A percentile compares a stretch with the other conserved stretches of the same genome.
phyloP scores from a whole-genome alignment of 2,329 filamentous ascomycete genomes.

The Aspergillus texensis region DNA sequence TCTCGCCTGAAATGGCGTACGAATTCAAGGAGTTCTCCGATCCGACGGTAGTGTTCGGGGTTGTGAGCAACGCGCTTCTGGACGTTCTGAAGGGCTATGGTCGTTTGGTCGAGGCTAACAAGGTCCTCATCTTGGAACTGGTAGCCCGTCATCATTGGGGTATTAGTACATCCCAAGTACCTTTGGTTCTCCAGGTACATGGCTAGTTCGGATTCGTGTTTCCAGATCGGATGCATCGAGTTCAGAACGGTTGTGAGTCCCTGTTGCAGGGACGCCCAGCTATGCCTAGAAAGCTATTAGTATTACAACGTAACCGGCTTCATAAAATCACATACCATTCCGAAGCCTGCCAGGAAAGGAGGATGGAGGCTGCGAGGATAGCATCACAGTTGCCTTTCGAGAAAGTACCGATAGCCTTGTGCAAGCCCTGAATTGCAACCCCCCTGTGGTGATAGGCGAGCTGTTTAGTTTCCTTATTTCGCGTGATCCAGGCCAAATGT shows the following conservation, averaged over 20 bases:
- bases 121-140: slow-evolving; percentile 65
- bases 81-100: slow-evolving; percentile 60
- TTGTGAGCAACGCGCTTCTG: slow-evolving; percentile 69
- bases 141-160: slow-evolving; percentile 36
- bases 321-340: slow-evolving; percentile 74
- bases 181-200: slow-evolving; percentile 46
- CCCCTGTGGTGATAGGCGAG: slow-evolving; percentile 88
- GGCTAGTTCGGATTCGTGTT: slow-evolving; percentile 73
- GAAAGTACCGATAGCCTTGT: slow-evolving; percentile 83
- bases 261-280: slow-evolving; percentile 90
- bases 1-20: slow-evolving; percentile 72
- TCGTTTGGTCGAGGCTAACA: slow-evolving; percentile 66
- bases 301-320: slow-evolving; percentile 17
- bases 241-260: slow-evolving; percentile 88
- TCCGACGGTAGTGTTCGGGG: slow-evolving; percentile 68
- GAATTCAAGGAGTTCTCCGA: slow-evolving; percentile 72
- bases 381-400: slow-evolving; percentile 87
- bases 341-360: slow-evolving; percentile 93
- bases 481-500: slow-evolving; percentile 86
- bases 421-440: slow-evolving; percentile 80
- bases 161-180: slow-evolving; percentile 38
- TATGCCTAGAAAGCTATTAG: slow-evolving; percentile 65
- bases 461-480: slow-evolving; percentile 81
- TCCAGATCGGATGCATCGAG: slow-evolving; percentile 83
- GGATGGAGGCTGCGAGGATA: slow-evolving; percentile 84